Conservation (phyloP, 2,329 filamentous ascomycete genomes). For the Fusarium foetens region DNA sequence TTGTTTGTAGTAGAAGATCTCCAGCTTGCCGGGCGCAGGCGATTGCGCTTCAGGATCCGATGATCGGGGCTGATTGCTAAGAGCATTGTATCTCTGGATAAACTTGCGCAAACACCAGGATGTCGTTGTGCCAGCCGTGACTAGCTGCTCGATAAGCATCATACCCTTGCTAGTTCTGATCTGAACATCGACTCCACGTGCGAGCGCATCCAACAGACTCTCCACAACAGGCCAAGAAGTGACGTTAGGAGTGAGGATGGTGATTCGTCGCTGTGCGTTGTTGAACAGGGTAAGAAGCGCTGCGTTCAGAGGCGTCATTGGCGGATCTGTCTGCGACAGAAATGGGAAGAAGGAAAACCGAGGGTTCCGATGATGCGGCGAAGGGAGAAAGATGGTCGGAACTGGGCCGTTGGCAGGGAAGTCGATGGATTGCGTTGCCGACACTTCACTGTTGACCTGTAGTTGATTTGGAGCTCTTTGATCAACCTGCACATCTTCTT, state of each 20-base stretch:
- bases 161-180: slow-evolving; percentile 75
- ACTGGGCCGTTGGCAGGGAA: slow-evolving; percentile 45
- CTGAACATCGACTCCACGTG: slow-evolving; percentile 73
- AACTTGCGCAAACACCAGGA: slow-evolving; percentile 70
- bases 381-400: slow-evolving; percentile 75
- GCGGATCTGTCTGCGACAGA: slow-evolving; percentile 59
- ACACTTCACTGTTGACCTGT: slow-evolving; percentile 15
- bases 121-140: slow-evolving; percentile 81
- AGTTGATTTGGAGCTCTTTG: neutral
- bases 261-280: slow-evolving; percentile 67
- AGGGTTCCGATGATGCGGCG: slow-evolving; percentile 76
- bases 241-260: slow-evolving; percentile 81
- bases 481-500: neutral
- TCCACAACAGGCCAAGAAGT: slow-evolving; percentile 73
- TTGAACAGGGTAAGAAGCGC: slow-evolving; percentile 70
- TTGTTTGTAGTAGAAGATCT: slow-evolving; percentile 67
- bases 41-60: slow-evolving; percentile 56
- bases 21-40: slow-evolving; percentile 59
- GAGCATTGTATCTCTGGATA: slow-evolving; percentile 62
- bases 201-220: slow-evolving; percentile 68
- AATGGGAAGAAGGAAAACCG: slow-evolving; percentile 70
- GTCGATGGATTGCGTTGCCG: slow-evolving; percentile 46
- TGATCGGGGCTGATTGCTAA: slow-evolving; percentile 32
- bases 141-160: slow-evolving; percentile 84
- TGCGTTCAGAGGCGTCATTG: slow-evolving; percentile 74